These are phyloP conservation scores for Mycena capillaripes DNA, from an alignment of 768 basidiomycete species.

Conservation along the genomic window DNA sequence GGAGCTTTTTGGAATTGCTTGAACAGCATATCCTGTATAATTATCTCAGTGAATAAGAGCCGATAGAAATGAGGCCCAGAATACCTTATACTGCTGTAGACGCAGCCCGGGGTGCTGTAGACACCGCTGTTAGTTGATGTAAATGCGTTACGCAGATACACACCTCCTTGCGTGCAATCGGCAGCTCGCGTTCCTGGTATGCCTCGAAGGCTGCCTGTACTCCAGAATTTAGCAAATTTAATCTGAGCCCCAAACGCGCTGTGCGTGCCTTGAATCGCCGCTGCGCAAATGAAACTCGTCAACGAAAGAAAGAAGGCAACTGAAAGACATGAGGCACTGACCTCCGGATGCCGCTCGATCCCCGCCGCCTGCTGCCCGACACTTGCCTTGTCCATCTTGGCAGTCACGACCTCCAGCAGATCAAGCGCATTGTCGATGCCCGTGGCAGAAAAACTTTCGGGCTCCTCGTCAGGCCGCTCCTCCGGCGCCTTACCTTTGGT, in stretches of 20 bases:
- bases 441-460: conserved; percentile 84
- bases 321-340: conserved; percentile 49
- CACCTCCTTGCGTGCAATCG: conserved; percentile 82
- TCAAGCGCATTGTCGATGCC: conserved; percentile 94
- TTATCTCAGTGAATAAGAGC: background rate
- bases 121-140: conserved; percentile 31
- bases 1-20: conserved; percentile 98
- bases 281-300: conserved; percentile 52
- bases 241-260: conserved; percentile 7
- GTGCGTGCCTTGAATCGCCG: conserved; percentile 86
- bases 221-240: conserved; percentile 16
- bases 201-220: conserved; percentile 88
- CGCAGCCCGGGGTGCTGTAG: conserved; percentile 89
- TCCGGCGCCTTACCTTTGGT: conserved; percentile 46
- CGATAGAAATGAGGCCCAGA: conserved; percentile 22
- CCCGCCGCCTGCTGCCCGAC: conserved; percentile 89
- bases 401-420: conserved; percentile 88
- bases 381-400: conserved; percentile 94
- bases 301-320: conserved; percentile 28
- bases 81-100: conserved; percentile 89
- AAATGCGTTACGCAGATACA: conserved; percentile 30
- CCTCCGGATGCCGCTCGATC: conserved; percentile 94
- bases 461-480: conserved; percentile 55
- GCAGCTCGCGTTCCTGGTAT: conserved; percentile 89
- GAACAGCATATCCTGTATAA: conserved; percentile 80